Evolutionary conservation across 257 asterid species (phyloP).

Genomic region (Solanum microdontum): DNA sequence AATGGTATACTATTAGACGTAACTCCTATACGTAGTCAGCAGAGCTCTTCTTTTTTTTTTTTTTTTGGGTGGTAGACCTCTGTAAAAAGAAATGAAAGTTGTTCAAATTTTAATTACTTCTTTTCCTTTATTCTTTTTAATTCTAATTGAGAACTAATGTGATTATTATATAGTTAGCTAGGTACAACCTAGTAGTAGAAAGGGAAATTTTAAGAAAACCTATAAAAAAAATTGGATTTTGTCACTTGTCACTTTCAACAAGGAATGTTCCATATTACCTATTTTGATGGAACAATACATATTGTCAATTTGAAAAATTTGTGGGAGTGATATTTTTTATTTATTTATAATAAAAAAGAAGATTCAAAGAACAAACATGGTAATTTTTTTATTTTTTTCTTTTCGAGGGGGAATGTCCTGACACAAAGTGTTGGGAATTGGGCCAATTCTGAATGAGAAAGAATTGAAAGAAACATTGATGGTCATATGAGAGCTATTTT

Average conservation of each 20-base stretch:
- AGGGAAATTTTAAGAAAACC: background rate
- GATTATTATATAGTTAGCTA: background rate
- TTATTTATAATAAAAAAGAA: background rate
- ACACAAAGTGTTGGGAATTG: constrained; percentile 16
- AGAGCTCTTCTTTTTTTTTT: no score
- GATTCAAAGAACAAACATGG: background rate
- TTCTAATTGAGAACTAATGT: background rate
- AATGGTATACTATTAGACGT: background rate
- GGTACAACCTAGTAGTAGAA: background rate
- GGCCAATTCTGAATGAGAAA: constrained; percentile 13
- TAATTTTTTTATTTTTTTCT: background rate
- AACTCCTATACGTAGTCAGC: background rate
- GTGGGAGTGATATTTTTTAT: background rate
- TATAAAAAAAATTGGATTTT: background rate
- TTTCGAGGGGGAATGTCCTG: constrained; percentile 3
- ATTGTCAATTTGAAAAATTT: background rate
- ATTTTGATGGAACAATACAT: background rate
- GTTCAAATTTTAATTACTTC: background rate
- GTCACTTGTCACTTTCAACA: background rate
- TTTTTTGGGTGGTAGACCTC: background rate
- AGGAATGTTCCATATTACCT: background rate
- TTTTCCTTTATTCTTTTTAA: background rate
- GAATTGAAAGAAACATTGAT: constrained; percentile 16
- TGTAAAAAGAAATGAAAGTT: background rate
- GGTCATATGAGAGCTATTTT: constrained; percentile 8